phyloP scores from a whole-genome alignment of 139 green algal genomes.

The Zygnema cylindricum region DNA sequence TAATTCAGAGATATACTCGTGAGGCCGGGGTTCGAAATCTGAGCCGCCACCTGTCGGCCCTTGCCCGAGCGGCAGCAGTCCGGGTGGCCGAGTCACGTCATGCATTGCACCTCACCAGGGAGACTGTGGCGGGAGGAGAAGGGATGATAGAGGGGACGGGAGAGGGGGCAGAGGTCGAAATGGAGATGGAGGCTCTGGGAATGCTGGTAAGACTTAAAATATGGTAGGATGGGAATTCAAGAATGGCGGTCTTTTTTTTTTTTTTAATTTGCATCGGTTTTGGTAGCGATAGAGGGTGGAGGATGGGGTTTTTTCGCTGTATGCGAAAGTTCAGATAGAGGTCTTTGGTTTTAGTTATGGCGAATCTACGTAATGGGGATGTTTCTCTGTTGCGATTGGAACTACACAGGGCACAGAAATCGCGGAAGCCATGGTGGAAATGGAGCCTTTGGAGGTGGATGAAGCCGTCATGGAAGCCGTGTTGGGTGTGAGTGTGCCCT shows the following conservation, averaged over 20 bases:
- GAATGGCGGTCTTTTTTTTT: background rate
- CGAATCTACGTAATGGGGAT: background rate
- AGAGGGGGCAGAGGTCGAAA: conserved; percentile 35
- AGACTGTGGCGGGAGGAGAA: background rate
- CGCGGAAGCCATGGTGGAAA: conserved; percentile 26
- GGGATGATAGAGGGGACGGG: too few relatives aligned
- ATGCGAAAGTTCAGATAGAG: background rate
- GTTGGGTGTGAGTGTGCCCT: conserved; percentile 69
- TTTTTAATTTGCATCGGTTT: background rate
- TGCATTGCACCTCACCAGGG: background rate
- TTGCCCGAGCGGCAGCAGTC: conserved; percentile 76
- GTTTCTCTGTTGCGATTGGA: background rate
- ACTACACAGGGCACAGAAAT: conserved; percentile 20
- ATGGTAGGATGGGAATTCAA: too few relatives aligned
- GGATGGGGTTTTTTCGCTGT: background rate
- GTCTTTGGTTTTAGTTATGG: background rate
- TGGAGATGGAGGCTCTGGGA: conserved; percentile 46
- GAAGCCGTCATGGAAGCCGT: conserved; percentile 73
- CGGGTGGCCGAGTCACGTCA: conserved; percentile 57
- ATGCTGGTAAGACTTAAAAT: conserved; percentile 15
- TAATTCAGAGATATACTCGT: conserved; percentile 73
- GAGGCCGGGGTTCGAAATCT: conserved; percentile 80
- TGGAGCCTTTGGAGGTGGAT: conserved; percentile 62
- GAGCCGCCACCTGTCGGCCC: conserved; percentile 69
- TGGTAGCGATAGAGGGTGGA: background rate